A percentile compares a stretch with the other conserved stretches of the same genome.
phyloP scores from a whole-genome alignment of 768 basidiomycete species.

The Paxillus rubicundulus region DNA sequence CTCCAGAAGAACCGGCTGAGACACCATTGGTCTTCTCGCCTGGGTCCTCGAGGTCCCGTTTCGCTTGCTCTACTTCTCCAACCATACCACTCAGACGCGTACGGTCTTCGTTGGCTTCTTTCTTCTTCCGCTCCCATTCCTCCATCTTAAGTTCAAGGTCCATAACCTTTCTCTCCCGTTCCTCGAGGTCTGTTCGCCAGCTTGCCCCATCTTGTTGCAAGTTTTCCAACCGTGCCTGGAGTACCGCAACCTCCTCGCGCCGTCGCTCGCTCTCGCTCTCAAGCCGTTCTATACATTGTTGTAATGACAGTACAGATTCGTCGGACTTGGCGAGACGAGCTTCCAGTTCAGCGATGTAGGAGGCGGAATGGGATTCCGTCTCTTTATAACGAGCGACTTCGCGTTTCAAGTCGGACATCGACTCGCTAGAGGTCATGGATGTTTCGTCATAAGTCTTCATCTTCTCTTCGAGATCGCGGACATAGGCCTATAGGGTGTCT shows the following conservation, averaged over 20 bases:
- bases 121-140: constrained; percentile 73
- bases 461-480: constrained; percentile 90
- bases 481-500: constrained; percentile 65
- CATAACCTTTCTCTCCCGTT: constrained; percentile 71
- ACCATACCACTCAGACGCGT: constrained; percentile 65
- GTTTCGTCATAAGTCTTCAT: constrained; percentile 84
- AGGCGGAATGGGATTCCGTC: constrained; percentile 61
- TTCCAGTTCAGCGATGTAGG: constrained; percentile 88
- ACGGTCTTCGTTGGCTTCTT: constrained; percentile 64
- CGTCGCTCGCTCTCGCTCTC: constrained; percentile 78
- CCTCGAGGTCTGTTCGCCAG: constrained; percentile 83
- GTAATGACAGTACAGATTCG: constrained; percentile 68
- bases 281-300: constrained; percentile 68
- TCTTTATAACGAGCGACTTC: constrained; percentile 81
- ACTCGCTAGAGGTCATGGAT: constrained; percentile 70
- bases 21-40: constrained; percentile 29
- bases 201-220: constrained; percentile 73
- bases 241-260: constrained; percentile 61
- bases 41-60: constrained; percentile 57
- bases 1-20: constrained; percentile 29
- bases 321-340: constrained; percentile 73
- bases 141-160: constrained; percentile 76
- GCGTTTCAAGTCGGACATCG: constrained; percentile 77
- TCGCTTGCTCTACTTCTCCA: constrained; percentile 67
- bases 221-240: constrained; percentile 69